A percentile compares a stretch with the other conserved stretches of the same genome.
Conservation (phyloP, 148 eudicot genomes). For the Nepenthes gracilis region DNA sequence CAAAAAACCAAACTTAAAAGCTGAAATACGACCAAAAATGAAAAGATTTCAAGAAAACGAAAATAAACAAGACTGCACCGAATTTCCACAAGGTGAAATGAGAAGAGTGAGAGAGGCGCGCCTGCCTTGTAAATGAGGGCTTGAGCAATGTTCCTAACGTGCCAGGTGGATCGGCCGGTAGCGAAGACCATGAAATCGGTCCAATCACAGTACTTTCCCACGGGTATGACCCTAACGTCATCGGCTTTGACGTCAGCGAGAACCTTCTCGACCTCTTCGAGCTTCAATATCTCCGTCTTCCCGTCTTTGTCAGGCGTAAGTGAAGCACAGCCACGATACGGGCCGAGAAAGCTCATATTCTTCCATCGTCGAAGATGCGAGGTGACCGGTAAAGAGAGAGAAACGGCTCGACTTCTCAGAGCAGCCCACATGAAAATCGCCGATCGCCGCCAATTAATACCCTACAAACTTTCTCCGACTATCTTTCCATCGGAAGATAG, state of each 20-base stretch:
- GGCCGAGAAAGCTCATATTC: no score
- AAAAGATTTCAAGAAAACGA: background rate
- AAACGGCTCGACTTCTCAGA: no score
- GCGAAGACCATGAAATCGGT: constrained; percentile 83
- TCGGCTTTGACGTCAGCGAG: constrained; percentile 74
- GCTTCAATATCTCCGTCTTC: constrained; percentile 34
- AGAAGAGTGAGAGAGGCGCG: background rate
- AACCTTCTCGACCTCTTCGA: constrained; percentile 65
- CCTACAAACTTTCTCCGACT: no score
- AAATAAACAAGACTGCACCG: background rate
- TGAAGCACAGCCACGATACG: no score
- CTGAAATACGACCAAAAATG: background rate
- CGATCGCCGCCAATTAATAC: no score
- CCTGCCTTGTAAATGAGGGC: constrained; percentile 75
- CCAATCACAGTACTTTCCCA: constrained; percentile 38
- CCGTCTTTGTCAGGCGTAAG: no score
- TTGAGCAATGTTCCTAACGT: constrained; percentile 76
- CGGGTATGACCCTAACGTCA: constrained; percentile 54
- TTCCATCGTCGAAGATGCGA: no score
- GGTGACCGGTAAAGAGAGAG: no score
- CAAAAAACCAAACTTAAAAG: background rate
- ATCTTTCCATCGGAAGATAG: no score
- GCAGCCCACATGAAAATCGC: no score
- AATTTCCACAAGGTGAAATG: no score
- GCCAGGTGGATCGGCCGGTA: constrained; percentile 88